phyloP scores from a whole-genome alignment of 768 basidiomycete species.

The Mycena indigotica region DNA sequence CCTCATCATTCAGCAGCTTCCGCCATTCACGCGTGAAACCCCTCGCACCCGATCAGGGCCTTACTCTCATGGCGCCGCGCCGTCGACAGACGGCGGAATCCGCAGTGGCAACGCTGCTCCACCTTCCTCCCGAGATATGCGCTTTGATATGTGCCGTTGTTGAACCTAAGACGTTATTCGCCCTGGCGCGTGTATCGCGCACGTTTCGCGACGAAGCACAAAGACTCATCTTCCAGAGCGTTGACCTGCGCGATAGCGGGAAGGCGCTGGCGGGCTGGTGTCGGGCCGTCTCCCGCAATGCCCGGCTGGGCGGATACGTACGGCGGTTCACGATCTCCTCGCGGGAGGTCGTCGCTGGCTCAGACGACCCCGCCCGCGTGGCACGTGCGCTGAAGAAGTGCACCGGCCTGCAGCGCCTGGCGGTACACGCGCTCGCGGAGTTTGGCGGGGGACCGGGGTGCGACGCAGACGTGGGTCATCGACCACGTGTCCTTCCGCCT shows the following conservation, averaged over 20 bases:
- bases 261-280: neutral
- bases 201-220: neutral
- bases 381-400: conserved; percentile 14
- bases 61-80: too few relatives aligned
- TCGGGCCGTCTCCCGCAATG: neutral
- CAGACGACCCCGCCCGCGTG: neutral
- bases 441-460: neutral
- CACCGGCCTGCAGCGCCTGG: conserved; percentile 12
- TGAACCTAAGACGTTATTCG: neutral
- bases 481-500: conserved; percentile 13
- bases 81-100: too few relatives aligned
- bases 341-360: too few relatives aligned
- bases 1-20: neutral
- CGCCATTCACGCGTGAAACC: neutral
- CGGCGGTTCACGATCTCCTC: neutral
- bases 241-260: neutral
- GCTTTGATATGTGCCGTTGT: neutral
- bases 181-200: neutral
- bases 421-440: neutral
- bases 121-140: neutral
- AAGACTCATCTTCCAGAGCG: neutral
- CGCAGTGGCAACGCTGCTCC: too few relatives aligned
- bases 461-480: conserved; percentile 13
- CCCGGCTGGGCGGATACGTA: neutral
- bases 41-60: neutral